Evolutionary conservation across 2,329 filamentous ascomycete genomes (phyloP), one percentile per base, ranked within the genome.

Genomic region (Aspergillus aculeatinus): DNA sequence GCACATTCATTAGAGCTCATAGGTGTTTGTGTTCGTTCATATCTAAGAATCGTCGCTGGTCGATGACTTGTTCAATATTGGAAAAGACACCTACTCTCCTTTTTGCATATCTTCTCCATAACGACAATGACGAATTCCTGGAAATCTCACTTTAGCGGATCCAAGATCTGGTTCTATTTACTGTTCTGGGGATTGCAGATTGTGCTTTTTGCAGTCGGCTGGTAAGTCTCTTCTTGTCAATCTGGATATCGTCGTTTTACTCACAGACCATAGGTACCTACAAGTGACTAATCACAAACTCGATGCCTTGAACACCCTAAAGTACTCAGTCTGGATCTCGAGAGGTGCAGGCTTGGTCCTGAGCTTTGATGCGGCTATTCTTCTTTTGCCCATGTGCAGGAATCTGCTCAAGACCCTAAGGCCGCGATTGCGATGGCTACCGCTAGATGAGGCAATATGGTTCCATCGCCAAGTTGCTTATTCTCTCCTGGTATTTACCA

Each of bases 401-500:
- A 98, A 94, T 61, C 80, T 98, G 33, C 85, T 99, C 73, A 87
- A 91, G 74, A 89, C 87, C 72, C 76, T 98, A 59, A 86, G 95
- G 65, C 95, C 95, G 27, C 96, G 96, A 81, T 79, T 96, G 65
- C 86, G 87, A 76, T 96, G 90, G 81, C 74, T 98, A 12, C 95
- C 95, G 5, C 83, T 99, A n/a, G 95, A 99, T 71, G 95, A 99
- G 79, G 96, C 92, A 61, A 85, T 93, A 66, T 99, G 92, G 92
- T 96, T 99, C 77, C 95, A 99, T 80, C 85, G 94, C 65, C 95
- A 99, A 76, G 85, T 96, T 48, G 94, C 95, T 19, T 99, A 99
- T 74, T 83, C 92, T 1, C 81, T 98, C 79, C 82, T 98, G 3
- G 73, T 96, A 58, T 99, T 93, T 76, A 90, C 89, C 29, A 83